Evolutionary conservation across 1,284 basidiomycete genomes (phyloP).

Genomic region (Heterobasidion irregulare): DNA sequence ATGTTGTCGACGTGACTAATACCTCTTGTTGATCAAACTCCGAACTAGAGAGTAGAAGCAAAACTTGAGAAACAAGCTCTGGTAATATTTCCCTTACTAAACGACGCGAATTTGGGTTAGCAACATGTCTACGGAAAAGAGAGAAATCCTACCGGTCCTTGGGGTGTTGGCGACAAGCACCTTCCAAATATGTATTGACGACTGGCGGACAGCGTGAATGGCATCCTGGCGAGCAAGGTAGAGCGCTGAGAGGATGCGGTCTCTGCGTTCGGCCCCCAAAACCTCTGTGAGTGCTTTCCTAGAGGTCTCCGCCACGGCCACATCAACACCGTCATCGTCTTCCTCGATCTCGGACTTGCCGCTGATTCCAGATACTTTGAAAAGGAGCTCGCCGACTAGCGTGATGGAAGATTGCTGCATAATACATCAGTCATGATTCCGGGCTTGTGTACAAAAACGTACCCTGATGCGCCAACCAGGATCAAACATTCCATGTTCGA

Average conservation of each 20-base stretch:
- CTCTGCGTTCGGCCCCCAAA: constrained; percentile 83
- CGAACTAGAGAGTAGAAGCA: constrained; percentile 69
- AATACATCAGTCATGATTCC: constrained; percentile 8
- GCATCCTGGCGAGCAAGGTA: constrained; percentile 95
- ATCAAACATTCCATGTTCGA: constrained; percentile 95
- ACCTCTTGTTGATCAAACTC: constrained; percentile 92
- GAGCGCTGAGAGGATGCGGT: constrained; percentile 85
- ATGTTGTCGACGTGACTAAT: constrained; percentile 6
- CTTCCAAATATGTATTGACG: constrained; percentile 98
- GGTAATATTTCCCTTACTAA: constrained; percentile 91
- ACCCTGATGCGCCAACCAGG: constrained; percentile 92
- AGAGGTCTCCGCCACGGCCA: constrained; percentile 65
- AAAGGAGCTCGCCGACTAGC: constrained; percentile 91
- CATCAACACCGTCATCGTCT: constrained; percentile 63
- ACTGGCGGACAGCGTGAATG: constrained; percentile 83
- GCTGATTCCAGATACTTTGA: constrained; percentile 97
- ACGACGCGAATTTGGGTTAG: neutral
- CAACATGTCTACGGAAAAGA: neutral
- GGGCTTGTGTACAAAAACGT: constrained; percentile 17
- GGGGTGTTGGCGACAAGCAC: constrained; percentile 91
- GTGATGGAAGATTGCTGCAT: constrained; percentile 88
- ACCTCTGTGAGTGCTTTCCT: constrained; percentile 82
- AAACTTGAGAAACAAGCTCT: constrained; percentile 73
- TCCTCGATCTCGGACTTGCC: constrained; percentile 86
- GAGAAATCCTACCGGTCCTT: constrained; percentile 49